These are phyloP conservation scores for Heliamphora pulchella DNA, from an alignment of 179 eudicot genomes.

Conservation along the genomic window DNA sequence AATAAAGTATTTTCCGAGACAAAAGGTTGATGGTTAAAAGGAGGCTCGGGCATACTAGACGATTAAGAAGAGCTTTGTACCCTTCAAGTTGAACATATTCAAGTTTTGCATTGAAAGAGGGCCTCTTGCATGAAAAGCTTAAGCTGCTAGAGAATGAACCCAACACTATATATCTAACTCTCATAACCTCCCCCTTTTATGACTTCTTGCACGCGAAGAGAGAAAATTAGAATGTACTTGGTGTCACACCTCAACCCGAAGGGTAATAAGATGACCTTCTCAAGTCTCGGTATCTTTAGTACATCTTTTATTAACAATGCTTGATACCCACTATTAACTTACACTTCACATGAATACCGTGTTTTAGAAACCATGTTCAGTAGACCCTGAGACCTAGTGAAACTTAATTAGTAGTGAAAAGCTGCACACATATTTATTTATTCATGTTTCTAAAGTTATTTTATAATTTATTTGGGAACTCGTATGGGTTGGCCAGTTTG, in stretches of 20 bases:
- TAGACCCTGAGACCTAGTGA: background rate
- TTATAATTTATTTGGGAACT: background rate
- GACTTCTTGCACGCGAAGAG: no score
- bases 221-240: background rate
- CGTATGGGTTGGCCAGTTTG: background rate
- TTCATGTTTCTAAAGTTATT: background rate
- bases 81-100: no score
- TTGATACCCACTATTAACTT: background rate
- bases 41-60: no score
- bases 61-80: no score
- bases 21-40: no score
- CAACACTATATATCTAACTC: no score
- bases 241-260: background rate
- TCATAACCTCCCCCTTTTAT: no score
- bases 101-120: no score
- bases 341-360: background rate
- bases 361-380: background rate
- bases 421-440: background rate
- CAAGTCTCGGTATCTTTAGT: background rate
- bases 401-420: background rate
- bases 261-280: background rate
- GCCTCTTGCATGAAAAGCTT: no score
- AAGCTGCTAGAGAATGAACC: no score
- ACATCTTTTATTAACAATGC: background rate
- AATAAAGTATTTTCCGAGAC: no score